Evolutionary conservation across 2,329 filamentous ascomycete genomes (phyloP).

Genomic region (Tolypocladium capitatum): DNA sequence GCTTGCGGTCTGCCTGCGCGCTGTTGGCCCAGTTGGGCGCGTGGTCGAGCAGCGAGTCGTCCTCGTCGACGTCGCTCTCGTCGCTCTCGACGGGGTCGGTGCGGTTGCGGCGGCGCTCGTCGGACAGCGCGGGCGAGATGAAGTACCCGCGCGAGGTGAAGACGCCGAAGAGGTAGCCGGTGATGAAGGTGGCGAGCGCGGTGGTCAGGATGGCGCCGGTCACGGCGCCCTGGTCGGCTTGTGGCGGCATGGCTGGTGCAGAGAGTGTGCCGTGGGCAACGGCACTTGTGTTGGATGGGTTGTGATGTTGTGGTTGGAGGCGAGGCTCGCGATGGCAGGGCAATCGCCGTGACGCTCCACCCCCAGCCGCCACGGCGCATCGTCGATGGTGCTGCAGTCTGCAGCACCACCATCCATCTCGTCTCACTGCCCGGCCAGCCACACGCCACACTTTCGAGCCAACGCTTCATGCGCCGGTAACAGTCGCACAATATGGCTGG

Average conservation of each 20-base stretch:
- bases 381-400: too few relatives aligned
- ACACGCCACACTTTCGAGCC: too few relatives aligned
- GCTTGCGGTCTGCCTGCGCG: slow-evolving; percentile 41
- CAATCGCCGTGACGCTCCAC: too few relatives aligned
- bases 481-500: slow-evolving; percentile 12
- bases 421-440: background rate
- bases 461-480: background rate
- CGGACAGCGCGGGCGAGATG: slow-evolving; percentile 39
- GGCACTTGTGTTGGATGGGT: background rate
- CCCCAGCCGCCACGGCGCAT: too few relatives aligned
- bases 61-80: slow-evolving; percentile 53
- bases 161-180: slow-evolving; percentile 71
- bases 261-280: background rate
- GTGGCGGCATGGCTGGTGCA: slow-evolving; percentile 10
- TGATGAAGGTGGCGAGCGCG: slow-evolving; percentile 57
- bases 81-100: slow-evolving; percentile 54
- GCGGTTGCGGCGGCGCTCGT: slow-evolving; percentile 42
- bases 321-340: too few relatives aligned
- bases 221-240: slow-evolving; percentile 25
- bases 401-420: background rate
- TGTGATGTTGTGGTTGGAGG: background rate
- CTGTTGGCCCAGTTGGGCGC: slow-evolving; percentile 55
- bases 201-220: slow-evolving; percentile 57
- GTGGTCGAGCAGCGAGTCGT: slow-evolving; percentile 46
- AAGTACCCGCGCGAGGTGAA: slow-evolving; percentile 53